phyloP scores from a whole-genome alignment of 2,329 filamentous ascomycete genomes.

The Ophiostoma populinum region DNA sequence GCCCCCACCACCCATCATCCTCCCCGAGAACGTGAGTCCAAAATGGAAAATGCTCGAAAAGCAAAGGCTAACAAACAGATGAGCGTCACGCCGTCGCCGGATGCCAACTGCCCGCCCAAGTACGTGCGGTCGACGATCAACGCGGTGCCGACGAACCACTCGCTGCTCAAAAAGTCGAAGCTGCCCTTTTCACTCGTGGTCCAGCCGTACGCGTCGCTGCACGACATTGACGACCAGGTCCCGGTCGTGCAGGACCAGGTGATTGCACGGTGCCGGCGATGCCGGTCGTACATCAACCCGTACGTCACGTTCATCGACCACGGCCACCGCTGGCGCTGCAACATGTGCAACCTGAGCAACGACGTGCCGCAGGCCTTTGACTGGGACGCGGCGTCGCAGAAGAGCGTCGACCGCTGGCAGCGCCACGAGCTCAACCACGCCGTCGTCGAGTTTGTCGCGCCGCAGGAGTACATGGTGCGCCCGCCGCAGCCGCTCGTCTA shows the following conservation, averaged over 20 bases:
- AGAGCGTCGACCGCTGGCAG: conserved; percentile 82
- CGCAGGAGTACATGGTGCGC: conserved; percentile 98
- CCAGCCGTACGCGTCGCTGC: conserved; percentile 82
- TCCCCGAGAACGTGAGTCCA: conserved; percentile 72
- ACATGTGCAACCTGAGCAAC: conserved; percentile 98
- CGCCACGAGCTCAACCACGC: conserved; percentile 84
- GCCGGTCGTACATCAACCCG: conserved; percentile 93
- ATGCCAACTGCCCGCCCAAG: conserved; percentile 82
- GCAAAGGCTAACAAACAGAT: conserved; percentile 31
- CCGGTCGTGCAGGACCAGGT: conserved; percentile 93
- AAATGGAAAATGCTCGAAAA: neutral
- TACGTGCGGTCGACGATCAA: conserved; percentile 93
- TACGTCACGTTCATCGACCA: conserved; percentile 94
- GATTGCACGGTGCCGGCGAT: conserved; percentile 89
- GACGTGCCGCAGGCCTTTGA: conserved; percentile 98
- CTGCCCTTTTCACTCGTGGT: conserved; percentile 91
- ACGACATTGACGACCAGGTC: conserved; percentile 80
- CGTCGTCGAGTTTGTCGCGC: conserved; percentile 95
- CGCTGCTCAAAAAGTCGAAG: conserved; percentile 89
- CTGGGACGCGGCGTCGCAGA: conserved; percentile 86
- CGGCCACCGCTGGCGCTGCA: conserved; percentile 95
- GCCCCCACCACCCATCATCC: conserved; percentile 74
- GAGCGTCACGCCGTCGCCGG: conserved; percentile 77
- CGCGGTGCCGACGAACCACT: conserved; percentile 80
- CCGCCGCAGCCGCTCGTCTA: conserved; percentile 92